Conservation (phyloP, 2,329 filamentous ascomycete species). For the Boeremia lycopersici region DNA sequence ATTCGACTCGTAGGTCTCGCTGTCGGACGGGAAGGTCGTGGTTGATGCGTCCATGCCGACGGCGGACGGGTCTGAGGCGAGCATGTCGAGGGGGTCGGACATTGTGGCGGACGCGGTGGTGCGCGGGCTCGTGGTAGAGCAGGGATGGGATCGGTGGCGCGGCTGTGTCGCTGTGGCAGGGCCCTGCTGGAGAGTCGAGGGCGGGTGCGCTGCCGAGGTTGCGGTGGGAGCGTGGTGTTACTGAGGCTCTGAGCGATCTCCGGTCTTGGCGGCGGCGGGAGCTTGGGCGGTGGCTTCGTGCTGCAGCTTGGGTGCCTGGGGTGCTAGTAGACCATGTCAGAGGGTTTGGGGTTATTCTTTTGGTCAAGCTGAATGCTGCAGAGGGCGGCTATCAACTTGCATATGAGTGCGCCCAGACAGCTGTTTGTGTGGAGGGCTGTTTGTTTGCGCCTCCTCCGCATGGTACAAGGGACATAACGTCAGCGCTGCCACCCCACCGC, state of each 20-base stretch:
- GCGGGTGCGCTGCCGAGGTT: constrained; percentile 5
- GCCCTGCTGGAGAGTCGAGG: background rate
- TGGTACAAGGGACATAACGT: constrained; percentile 22
- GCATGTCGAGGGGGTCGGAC: constrained; percentile 57
- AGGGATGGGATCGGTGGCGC: background rate
- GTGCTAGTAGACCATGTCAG: background rate
- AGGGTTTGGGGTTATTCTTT: background rate
- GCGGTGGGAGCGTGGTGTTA: background rate
- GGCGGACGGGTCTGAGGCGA: constrained; percentile 47
- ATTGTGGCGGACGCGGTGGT: constrained; percentile 16
- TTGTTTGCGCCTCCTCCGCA: background rate
- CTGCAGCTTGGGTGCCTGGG: background rate
- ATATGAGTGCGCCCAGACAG: background rate
- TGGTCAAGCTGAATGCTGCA: background rate
- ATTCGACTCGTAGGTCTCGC: constrained; percentile 78
- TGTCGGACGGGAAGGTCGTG: constrained; percentile 76
- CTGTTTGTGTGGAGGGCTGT: background rate
- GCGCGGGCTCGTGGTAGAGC: background rate
- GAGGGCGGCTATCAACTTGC: background rate
- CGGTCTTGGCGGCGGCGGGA: constrained; percentile 12
- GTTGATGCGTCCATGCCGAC: constrained; percentile 61
- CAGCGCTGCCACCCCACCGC: constrained; percentile 24
- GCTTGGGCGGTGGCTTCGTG: constrained; percentile 3
- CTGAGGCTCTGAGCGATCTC: constrained; percentile 25
- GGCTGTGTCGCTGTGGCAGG: background rate